Base-by-base conservation (phyloP, 2,329 filamentous ascomycete genomes). In the Diaporthe helianthi region DNA sequence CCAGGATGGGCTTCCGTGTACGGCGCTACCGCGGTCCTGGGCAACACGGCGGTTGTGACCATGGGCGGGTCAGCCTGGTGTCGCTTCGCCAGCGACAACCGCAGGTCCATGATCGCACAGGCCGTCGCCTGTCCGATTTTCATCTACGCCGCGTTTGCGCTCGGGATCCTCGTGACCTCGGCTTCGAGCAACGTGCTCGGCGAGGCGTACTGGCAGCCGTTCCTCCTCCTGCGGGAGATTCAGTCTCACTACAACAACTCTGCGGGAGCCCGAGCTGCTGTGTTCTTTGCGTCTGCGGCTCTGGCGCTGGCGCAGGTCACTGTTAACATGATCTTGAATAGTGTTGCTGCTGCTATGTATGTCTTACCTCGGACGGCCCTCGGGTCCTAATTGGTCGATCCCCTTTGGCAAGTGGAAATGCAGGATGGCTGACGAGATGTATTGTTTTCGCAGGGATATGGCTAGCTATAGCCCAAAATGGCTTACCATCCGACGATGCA, bases 251-350 rank as follows among this genome's bases (percentile, higher is more conserved):
- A 68, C 47, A 63, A 41, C 36, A 63, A 68, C 55, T 61, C 54
- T 22, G 31, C 66, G 6, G 17, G 46, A 31, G 63, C 66, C 19
- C 54, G 66, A 17, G 66, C 66, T 29, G 66, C 66, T 4, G 51
- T 68, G 8, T 68, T 68, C 55, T 68, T 68, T 29, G 66, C 66
- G 19, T 63, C 66, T 13, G 66, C 66, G 10, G 54, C 66, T 31
- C 53, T 58, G 26, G 66, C 66, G 19, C 24, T 68, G n/a, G 55
- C 66, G 15, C 66, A 68, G 26, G 66, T 68, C 24, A 52, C 44
- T 19, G 66, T 68, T 46, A 68, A 68, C 15, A 68, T 68, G 54
- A 68, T 68, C 17, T 38, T 68, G 44, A 68, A 68, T 17, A 68
- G 66, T 29, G 66, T 68, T 5, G 66, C 66, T 26, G 66, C 66